phyloP scores from a whole-genome alignment of 306 rosid species.

The Mimosa bimucronata region DNA sequence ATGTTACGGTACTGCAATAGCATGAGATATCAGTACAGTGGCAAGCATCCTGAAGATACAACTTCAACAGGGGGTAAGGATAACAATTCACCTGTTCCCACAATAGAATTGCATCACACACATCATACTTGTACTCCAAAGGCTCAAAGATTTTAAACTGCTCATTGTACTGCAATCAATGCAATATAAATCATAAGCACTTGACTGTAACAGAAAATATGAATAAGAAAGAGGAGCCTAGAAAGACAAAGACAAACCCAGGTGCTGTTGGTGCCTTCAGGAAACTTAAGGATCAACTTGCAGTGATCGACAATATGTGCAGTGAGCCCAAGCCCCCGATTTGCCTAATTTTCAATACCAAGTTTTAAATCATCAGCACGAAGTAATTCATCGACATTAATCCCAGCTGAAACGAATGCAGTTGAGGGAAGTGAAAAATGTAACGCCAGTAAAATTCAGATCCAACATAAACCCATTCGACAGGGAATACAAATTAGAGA shows the following conservation, averaged over 20 bases:
- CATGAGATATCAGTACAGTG: constrained; percentile 43
- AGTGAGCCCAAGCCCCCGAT: constrained; percentile 95
- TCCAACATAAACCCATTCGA: constrained; percentile 2
- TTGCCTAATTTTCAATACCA: constrained; percentile 64
- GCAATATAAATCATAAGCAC: constrained; percentile 36
- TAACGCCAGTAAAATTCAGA: constrained; percentile 23
- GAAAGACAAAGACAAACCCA: constrained; percentile 67
- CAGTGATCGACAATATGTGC: constrained; percentile 83
- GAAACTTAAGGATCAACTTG: constrained; percentile 77
- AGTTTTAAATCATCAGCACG: neutral
- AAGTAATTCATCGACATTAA: neutral
- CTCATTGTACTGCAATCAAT: constrained; percentile 70
- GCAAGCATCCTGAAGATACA: constrained; percentile 8
- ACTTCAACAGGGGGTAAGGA: constrained; percentile 22
- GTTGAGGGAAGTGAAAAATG: neutral
- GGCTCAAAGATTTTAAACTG: constrained; percentile 91
- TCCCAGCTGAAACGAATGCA: constrained; percentile 9
- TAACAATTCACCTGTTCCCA: constrained; percentile 91
- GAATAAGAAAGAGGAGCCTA: constrained; percentile 1
- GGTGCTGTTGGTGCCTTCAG: constrained; percentile 92
- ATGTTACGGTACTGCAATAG: constrained; percentile 87
- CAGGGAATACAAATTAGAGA: neutral
- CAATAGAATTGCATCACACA: constrained; percentile 80
- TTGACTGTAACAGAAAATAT: constrained; percentile 12
- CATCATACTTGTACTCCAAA: constrained; percentile 73